Evolutionary conservation across 768 basidiomycete species (phyloP), one percentile per base, ranked within the genome.

Genomic region (Boletus rex-veris): DNA sequence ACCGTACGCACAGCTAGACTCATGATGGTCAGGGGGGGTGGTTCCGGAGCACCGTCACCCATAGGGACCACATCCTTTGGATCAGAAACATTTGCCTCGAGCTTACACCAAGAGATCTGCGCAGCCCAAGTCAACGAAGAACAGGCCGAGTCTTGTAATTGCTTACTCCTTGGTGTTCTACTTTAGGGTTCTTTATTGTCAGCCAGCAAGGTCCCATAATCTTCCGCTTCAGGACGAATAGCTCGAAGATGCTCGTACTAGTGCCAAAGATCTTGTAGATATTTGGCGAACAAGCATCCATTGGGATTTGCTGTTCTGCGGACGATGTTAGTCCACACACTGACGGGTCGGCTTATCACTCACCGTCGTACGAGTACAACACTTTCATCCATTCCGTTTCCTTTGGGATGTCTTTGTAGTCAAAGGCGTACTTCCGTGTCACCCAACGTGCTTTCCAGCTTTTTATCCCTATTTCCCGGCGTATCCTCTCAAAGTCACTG

Each of bases 151-250:
- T 7, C 31, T 3, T 5, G 7, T 49, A 24, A 31, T 14, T 14
- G 70, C 87, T 49, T 68, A 97, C 94, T 2, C 89, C 90, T 71
- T 90, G 87, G 61, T 85, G 73, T 45, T 89, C 90, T 16, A 95
- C 73, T 21, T 78, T 72, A 2, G 88, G 86, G 43, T 86, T 80
- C 71, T 88, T 87, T 57, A 99, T 80, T 52, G 86, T 80, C 42
- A 99, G 75, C 97, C 97, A 99, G 67, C 97, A 98, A 0, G 97
- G 95, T 1, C 97, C 97, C 94, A 98, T 98, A 53, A 98, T 97
- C 73, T 95, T 97, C 31, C 94, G 84, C 71, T 98, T 98, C 43
- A 98, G 62, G 3, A 94, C 95, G 18, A 99, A 81, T 10, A 92
- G 75, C 68, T 98, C 97, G 61, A 99, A 99, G 0, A 96, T 88